Percentiles rank a stretch among this genome's conserved stretches.
Conservation (phyloP, 2,329 filamentous ascomycete genomes). For the Xylaria polymorpha region DNA sequence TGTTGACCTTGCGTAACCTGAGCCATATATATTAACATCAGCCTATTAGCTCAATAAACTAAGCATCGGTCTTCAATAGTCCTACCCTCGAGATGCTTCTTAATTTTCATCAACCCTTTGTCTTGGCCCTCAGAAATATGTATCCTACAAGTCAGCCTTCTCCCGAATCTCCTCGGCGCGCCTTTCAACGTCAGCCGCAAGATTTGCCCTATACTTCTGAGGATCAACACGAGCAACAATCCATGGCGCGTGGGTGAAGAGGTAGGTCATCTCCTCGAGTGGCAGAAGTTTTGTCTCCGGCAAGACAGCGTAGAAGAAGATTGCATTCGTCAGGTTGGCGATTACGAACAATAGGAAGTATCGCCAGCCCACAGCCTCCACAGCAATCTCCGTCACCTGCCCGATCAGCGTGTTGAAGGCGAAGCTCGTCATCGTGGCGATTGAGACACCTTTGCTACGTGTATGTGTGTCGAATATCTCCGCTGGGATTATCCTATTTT, state of each 20-base stretch:
- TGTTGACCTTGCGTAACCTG: neutral
- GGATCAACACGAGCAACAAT: constrained; percentile 69
- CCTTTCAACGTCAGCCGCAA: constrained; percentile 66
- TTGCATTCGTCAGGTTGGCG: constrained; percentile 66
- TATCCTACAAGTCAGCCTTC: constrained; percentile 53
- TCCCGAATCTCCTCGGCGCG: constrained; percentile 67
- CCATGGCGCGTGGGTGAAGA: constrained; percentile 71
- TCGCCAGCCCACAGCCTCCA: constrained; percentile 64
- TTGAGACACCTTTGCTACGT: constrained; percentile 77
- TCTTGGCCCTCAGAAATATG: neutral
- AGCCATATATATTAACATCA: too few relatives aligned
- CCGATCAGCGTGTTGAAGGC: constrained; percentile 74
- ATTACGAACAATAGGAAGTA: constrained; percentile 72
- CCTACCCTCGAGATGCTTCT: too few relatives aligned
- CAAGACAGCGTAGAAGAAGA: constrained; percentile 69
- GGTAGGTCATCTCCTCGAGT: constrained; percentile 74
- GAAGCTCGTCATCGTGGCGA: constrained; percentile 78
- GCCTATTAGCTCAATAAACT: too few relatives aligned
- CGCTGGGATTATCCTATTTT: constrained; percentile 66
- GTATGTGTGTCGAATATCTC: constrained; percentile 84
- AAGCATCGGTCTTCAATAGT: too few relatives aligned
- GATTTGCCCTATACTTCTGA: constrained; percentile 59
- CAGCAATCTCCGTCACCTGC: constrained; percentile 56
- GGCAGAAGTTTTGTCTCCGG: constrained; percentile 73
- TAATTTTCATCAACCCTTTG: neutral